Evolutionary conservation across 176 grass and related monocot species (phyloP), one percentile per base, ranked within the genome.

Genomic region (Neostapfia colusana): DNA sequence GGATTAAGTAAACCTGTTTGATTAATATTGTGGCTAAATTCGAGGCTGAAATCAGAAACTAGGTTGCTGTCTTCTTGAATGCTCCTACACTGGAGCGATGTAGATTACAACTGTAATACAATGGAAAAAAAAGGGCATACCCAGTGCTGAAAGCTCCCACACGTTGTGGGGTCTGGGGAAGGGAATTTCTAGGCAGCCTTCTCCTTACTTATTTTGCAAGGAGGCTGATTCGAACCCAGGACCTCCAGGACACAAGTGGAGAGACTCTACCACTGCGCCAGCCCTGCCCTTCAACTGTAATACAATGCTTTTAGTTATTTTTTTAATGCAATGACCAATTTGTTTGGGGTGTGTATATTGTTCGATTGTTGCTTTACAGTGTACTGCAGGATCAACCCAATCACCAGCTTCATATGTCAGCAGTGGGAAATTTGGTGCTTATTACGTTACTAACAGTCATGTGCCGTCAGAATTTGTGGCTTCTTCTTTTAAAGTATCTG

Each of bases 1-100:
- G 59, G 25, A 39, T 48, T 60, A 1, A 44, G 63, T 28, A 21
- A 42, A 42, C 17, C 14, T 72, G n/a, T 66, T 40, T 15, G n/a
- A 74, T 18, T 34, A 83, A 63, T 41, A 16, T 66, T 18, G 7
- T 65, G 23, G 23, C 15, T 70, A 57, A 2, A 11, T 75, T 26
- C 35, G 39, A 78, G 60, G 27, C 26, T 35, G 36, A 65, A 58
- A 26, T 26, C 2, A 57, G 11, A 76, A 70, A 70, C 7, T 65
- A 54, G 24, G 10, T 28, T 77, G 1, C 57, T 82, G 58, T 34
- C 26, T 81, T 82, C 40, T 17, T 86, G 37, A 8, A 61, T 70
- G 71, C 64, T 63, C n/a, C 40, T 75, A 59, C 42, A 76, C 10
- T 86, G 41, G 70, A 55, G 31, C 16, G 16, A 53, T 53, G 50